Evolutionary conservation across 2,329 filamentous ascomycete species (phyloP), one percentile per base, ranked within the genome.

Genomic region (Beauveria brongniartii): DNA sequence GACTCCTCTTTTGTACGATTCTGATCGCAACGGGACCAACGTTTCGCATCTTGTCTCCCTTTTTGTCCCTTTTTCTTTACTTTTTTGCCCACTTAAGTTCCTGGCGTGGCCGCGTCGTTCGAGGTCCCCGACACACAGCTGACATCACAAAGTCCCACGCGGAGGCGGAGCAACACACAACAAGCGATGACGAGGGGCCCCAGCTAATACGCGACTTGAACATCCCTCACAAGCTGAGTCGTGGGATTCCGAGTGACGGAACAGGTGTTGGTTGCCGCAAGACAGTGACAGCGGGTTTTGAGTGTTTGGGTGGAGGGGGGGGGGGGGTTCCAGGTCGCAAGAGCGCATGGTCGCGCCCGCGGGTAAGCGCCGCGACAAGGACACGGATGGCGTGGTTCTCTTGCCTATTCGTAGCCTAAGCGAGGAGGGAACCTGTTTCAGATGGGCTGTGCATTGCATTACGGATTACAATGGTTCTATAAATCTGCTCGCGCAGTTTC

Each of bases 1-100:
- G 44, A 30, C 46, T 51, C 46, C 46, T 58, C 55, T 43, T 59
- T 51, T 28, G 14, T 18, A 30, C 55, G 55, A 59, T 59, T 51
- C 34, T 47, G 55, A 59, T 59, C 55, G 43, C 47, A 30, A 41
- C 6, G 37, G 52, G 16, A 10, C 2, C 12, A 34, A 14, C 30
- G 30, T 30, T 24, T 22, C 16, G 2, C 12, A 34, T 34, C 20
- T 20, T 50, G 30, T 34, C 30, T 50, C 20, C 20, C 22, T 28
- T 50, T 18, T 41, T 8, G 12, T 48, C 20, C 14, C 18, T 34
- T 34, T 34, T 34, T 0, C 12, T 51, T 2, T 12, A n/a, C 48
- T 20, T 5, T 14, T 34, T n/a, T 30, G 26, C 30, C 30, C 30
- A 34, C 12, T 34, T 34, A 12, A 12, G 30, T 34, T 34, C 12